Percentiles rank a stretch among this genome's conserved stretches.
Conservation (phyloP, 441 rosid species). For the Lepidium campestre region DNA sequence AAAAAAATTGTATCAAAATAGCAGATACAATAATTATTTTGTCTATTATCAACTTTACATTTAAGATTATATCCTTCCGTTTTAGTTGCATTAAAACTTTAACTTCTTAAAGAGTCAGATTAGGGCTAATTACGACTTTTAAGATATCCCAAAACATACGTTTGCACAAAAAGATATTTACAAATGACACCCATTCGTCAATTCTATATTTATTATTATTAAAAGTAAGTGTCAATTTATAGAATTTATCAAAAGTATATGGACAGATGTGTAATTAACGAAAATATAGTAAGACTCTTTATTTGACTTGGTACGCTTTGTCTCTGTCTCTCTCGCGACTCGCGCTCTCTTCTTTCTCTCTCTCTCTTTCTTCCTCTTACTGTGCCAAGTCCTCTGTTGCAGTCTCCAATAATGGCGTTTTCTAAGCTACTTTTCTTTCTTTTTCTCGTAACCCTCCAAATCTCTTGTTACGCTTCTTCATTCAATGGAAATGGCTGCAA, state of each 20-base stretch:
- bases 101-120: neutral
- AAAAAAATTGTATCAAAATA: neutral
- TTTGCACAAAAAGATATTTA: neutral
- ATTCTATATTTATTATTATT: no score
- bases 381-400: slow-evolving; percentile 19
- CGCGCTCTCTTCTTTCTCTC: neutral
- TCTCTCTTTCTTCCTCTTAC: neutral
- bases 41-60: slow-evolving; percentile 10
- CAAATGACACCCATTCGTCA: neutral
- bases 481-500: neutral
- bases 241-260: neutral
- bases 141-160: neutral
- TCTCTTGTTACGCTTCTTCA: slow-evolving; percentile 4
- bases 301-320: slow-evolving; percentile 19
- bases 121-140: neutral
- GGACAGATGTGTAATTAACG: slow-evolving; percentile 3
- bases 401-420: slow-evolving; percentile 38
- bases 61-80: slow-evolving; percentile 19
- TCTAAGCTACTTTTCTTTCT: slow-evolving; percentile 26
- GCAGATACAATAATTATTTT: neutral
- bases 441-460: slow-evolving; percentile 10
- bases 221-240: neutral
- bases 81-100: slow-evolving; percentile 6
- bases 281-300: slow-evolving; percentile 11
- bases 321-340: neutral